These are phyloP conservation scores for Sporothrix luriei DNA, from an alignment of 2,329 filamentous ascomycete genomes.

Conservation along the genomic window DNA sequence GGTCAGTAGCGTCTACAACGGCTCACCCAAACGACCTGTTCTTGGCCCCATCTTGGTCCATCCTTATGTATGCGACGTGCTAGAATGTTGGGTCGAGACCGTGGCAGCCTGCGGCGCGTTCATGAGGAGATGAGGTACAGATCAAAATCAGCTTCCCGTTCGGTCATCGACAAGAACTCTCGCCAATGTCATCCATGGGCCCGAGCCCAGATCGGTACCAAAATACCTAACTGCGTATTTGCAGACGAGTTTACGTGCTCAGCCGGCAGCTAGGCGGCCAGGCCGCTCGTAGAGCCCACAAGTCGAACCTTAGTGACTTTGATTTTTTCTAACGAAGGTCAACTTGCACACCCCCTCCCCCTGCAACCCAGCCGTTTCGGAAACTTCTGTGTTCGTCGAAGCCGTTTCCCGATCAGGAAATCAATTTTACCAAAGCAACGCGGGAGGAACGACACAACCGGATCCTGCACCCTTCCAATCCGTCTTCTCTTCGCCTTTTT, in stretches of 20 bases:
- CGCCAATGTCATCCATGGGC: not conserved
- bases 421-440: conserved; percentile 28
- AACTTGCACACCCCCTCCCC: conserved; percentile 13
- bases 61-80: conserved; percentile 7
- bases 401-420: conserved; percentile 27
- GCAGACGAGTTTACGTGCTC: not conserved
- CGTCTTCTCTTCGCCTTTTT: conserved; percentile 20
- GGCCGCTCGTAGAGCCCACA: not conserved
- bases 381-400: conserved; percentile 26
- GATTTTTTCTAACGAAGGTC: not conserved
- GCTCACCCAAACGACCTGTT: not conserved
- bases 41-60: too few relatives aligned
- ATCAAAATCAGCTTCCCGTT: too few relatives aligned
- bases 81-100: not conserved
- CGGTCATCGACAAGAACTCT: not conserved
- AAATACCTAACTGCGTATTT: not conserved
- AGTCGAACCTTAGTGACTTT: not conserved
- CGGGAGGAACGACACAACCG: conserved; percentile 18
- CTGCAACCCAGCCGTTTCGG: conserved; percentile 26
- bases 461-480: not conserved
- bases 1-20: conserved; percentile 16
- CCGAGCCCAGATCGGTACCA: conserved; percentile 10
- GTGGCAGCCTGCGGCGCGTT: conserved; percentile 9
- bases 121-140: not conserved
- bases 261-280: not conserved